A percentile compares a stretch with the other conserved stretches of the same genome.
phyloP scores from a whole-genome alignment of 192 early-diverging fungal species.

The Coemansia umbellata region DNA sequence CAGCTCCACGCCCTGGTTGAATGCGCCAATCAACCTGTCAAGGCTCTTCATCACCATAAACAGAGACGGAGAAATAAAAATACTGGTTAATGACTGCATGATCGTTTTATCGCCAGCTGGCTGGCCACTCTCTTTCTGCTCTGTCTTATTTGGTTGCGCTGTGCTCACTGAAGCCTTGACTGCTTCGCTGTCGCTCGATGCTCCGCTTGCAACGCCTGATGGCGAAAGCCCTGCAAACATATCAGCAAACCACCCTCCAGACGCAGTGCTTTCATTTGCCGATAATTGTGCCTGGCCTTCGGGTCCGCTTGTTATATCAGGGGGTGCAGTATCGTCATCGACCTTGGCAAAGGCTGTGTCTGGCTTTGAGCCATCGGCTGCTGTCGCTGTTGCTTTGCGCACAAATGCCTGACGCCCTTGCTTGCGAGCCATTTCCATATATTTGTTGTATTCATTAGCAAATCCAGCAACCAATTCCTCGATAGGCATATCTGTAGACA shows the following conservation, averaged over 20 bases:
- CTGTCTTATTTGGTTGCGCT: background rate
- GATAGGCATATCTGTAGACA: slow-evolving; percentile 18
- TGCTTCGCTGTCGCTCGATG: background rate
- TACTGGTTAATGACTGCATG: slow-evolving; percentile 46
- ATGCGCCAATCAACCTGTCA: slow-evolving; percentile 38
- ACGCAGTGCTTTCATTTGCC: background rate
- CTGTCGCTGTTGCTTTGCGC: slow-evolving; percentile 7
- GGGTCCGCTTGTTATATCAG: background rate
- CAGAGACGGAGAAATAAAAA: slow-evolving; percentile 48
- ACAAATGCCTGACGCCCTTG: slow-evolving; percentile 20
- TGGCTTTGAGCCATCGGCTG: slow-evolving; percentile 1
- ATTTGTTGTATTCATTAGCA: slow-evolving; percentile 41
- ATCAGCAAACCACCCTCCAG: slow-evolving; percentile 34
- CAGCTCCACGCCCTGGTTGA: slow-evolving; percentile 70
- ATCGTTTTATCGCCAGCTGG: slow-evolving; percentile 31
- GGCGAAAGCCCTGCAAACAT: slow-evolving; percentile 15
- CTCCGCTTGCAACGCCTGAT: background rate
- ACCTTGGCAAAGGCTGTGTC: slow-evolving; percentile 33
- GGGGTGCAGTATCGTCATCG: slow-evolving; percentile 29
- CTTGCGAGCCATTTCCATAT: slow-evolving; percentile 29
- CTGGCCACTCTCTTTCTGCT: slow-evolving; percentile 1
- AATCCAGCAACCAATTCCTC: slow-evolving; percentile 45
- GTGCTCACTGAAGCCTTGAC: background rate
- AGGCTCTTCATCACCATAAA: slow-evolving; percentile 48
- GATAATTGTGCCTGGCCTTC: background rate